Conservation (phyloP, 495 filamentous ascomycete genomes). For the Haplographium delicatum region DNA sequence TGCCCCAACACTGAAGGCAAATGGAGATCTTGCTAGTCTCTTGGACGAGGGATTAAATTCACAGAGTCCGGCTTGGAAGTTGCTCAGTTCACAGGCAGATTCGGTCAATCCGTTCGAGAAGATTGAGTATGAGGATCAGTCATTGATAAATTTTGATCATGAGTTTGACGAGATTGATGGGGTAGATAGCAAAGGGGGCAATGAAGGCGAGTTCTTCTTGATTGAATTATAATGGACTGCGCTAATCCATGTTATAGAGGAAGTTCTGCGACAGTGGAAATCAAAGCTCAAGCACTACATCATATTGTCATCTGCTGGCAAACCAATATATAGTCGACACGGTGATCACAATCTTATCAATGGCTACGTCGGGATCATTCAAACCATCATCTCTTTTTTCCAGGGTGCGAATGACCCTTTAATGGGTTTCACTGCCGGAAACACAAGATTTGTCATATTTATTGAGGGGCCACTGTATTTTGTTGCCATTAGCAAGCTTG, state of each 20-base stretch:
- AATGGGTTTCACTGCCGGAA: constrained; percentile 75
- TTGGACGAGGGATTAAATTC: constrained; percentile 61
- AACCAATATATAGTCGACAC: constrained; percentile 93
- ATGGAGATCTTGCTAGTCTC: constrained; percentile 76
- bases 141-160: constrained; percentile 57
- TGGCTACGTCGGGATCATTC: constrained; percentile 89
- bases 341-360: constrained; percentile 86
- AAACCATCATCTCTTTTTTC: constrained; percentile 97
- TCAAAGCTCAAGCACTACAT: constrained; percentile 93
- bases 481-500: constrained; percentile 83
- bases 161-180: constrained; percentile 79
- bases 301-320: constrained; percentile 94
- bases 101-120: constrained; percentile 52
- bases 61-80: constrained; percentile 55
- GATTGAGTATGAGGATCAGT: constrained; percentile 40
- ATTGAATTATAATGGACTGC: not conserved
- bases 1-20: constrained; percentile 65
- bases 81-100: constrained; percentile 52
- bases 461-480: constrained; percentile 84
- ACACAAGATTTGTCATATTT: constrained; percentile 75
- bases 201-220: constrained; percentile 58
- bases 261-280: constrained; percentile 70
- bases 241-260: constrained; percentile 38
- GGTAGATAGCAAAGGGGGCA: constrained; percentile 46
- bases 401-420: constrained; percentile 71